A percentile compares a stretch with the other conserved stretches of the same genome.
Conservation (phyloP, 208 protist species). For the Wallacemonas sp. region DNA sequence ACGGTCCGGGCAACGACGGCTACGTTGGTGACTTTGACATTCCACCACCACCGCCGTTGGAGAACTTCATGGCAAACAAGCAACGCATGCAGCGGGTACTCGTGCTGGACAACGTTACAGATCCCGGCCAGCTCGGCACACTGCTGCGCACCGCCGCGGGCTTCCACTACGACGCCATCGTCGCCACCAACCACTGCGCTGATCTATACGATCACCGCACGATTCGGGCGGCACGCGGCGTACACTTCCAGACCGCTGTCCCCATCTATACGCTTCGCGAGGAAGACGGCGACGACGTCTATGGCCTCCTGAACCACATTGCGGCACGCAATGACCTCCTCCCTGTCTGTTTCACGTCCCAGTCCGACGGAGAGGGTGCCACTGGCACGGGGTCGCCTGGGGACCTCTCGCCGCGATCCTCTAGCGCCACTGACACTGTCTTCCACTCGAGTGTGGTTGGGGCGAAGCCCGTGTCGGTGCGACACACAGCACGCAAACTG, state of each 20-base stretch:
- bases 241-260: slow-evolving; percentile 80
- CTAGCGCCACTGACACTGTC: neutral
- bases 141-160: slow-evolving; percentile 74
- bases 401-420: neutral
- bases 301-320: slow-evolving; percentile 86
- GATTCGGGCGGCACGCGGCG: slow-evolving; percentile 77
- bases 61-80: slow-evolving; percentile 85
- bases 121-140: slow-evolving; percentile 79
- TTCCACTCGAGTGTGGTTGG: slow-evolving; percentile 41
- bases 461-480: slow-evolving; percentile 26
- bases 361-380: slow-evolving; percentile 28
- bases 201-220: slow-evolving; percentile 90
- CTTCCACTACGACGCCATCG: slow-evolving; percentile 88
- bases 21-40: slow-evolving; percentile 89
- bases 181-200: slow-evolving; percentile 84
- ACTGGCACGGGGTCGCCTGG: neutral
- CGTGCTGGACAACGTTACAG: slow-evolving; percentile 89
- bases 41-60: slow-evolving; percentile 73
- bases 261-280: slow-evolving; percentile 83
- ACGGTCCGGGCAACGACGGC: slow-evolving; percentile 76
- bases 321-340: slow-evolving; percentile 71
- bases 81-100: slow-evolving; percentile 80
- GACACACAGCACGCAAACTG: neutral
- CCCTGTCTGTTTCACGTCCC: slow-evolving; percentile 63
- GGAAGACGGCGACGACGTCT: slow-evolving; percentile 88